phyloP scores from a whole-genome alignment of 345 rosid species.

The Pelargonium nanum region DNA sequence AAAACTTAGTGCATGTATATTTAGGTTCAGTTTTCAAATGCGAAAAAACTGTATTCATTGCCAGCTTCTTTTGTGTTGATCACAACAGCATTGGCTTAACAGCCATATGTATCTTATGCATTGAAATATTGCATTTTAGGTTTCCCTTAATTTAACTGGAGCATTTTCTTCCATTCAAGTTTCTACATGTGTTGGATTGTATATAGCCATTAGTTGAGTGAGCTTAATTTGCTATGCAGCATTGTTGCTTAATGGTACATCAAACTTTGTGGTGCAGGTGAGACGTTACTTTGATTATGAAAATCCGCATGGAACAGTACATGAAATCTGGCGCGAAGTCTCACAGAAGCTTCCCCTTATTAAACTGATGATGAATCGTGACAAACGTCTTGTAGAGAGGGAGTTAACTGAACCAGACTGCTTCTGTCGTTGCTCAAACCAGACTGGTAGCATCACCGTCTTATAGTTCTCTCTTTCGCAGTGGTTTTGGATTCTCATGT shows the following conservation, averaged over 20 bases:
- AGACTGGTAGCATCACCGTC: slow-evolving; percentile 37
- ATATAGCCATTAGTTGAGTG: neutral
- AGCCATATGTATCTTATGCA: neutral
- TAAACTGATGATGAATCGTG: slow-evolving; percentile 74
- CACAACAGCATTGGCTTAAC: neutral
- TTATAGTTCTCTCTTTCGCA: slow-evolving; percentile 15
- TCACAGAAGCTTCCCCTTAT: slow-evolving; percentile 76
- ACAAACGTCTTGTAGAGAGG: slow-evolving; percentile 58
- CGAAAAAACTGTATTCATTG: too few relatives aligned
- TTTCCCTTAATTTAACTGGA: neutral
- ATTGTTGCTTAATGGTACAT: neutral
- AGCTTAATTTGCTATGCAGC: neutral
- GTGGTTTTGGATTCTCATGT: neutral
- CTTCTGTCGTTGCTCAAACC: slow-evolving; percentile 71
- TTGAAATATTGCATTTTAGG: too few relatives aligned
- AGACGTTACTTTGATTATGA: slow-evolving; percentile 51
- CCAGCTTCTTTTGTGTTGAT: too few relatives aligned
- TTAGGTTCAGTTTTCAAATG: neutral
- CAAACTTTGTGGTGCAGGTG: slow-evolving; percentile 37
- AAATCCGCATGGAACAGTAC: slow-evolving; percentile 66
- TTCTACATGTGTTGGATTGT: neutral
- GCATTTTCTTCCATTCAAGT: neutral
- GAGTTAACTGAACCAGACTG: slow-evolving; percentile 49
- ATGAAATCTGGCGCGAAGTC: slow-evolving; percentile 84
- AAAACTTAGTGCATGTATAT: neutral